phyloP scores from a whole-genome alignment of 805 yeast genomes.

The Barnettozyma vustinii region DNA sequence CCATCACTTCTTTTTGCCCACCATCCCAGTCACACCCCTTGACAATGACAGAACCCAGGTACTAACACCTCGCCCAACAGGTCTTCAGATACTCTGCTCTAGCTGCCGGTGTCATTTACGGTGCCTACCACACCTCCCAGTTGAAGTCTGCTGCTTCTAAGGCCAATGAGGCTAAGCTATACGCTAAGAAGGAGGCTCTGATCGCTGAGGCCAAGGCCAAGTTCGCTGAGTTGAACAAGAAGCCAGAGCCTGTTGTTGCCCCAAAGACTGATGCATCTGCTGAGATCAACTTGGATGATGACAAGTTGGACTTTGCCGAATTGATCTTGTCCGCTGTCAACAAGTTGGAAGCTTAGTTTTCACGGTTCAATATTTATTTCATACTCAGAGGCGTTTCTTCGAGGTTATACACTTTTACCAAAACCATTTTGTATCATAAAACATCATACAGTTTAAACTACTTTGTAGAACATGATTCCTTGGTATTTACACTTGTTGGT shows the following conservation, averaged over 20 bases:
- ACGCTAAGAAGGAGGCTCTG: conserved; percentile 62
- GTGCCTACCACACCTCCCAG: conserved; percentile 75
- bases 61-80: conserved; percentile 29
- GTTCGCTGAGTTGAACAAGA: conserved; percentile 61
- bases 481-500: neutral
- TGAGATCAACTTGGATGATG: conserved; percentile 75
- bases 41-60: neutral
- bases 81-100: conserved; percentile 91
- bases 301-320: conserved; percentile 78
- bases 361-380: conserved; percentile 6
- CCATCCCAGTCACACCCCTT: neutral
- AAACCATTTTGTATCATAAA: conserved; percentile 6
- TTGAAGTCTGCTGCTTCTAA: conserved; percentile 56
- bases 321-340: conserved; percentile 63
- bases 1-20: neutral
- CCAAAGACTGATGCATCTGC: conserved; percentile 32
- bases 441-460: neutral
- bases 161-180: conserved; percentile 53
- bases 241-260: conserved; percentile 32
- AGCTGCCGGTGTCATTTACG: conserved; percentile 83
- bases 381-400: neutral
- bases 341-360: conserved; percentile 33
- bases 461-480: neutral
- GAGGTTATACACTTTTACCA: conserved; percentile 1
- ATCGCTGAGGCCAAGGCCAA: conserved; percentile 87